Evolutionary conservation across 2,329 filamentous ascomycete genomes (phyloP), one percentile per base, ranked within the genome.

Genomic region (Verticillium klebahnii): DNA sequence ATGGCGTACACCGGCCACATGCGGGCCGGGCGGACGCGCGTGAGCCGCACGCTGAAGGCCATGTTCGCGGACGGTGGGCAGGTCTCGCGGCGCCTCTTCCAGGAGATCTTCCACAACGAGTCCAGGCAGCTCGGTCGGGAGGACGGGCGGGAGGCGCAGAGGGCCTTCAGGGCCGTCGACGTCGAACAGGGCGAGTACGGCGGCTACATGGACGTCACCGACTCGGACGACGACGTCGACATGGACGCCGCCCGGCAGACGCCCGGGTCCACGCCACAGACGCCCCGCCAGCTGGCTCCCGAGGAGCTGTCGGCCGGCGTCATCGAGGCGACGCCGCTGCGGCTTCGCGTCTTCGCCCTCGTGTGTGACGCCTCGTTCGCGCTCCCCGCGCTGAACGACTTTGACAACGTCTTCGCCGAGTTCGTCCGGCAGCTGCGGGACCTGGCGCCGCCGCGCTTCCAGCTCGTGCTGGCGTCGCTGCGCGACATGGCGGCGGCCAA

Each of bases 51-150:
- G 12, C 77, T 90, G 63, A 84, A 85, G 65, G 88, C 89, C 1
- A 78, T 93, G 6, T 83, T 92, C 60, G 87, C 89, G 0, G 86
- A 89, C 66, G 90, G 88, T 2, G 78, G 77, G 32, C 71, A 77
- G n/a, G 74, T 84, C 17, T 78, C 78, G 2, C 72, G 81, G 50
- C 81, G 78, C 1, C 78, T 84, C 8, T 92, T 87, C 68, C 79
- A 78, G 2, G 87, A 91, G 69, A 77, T 93, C 4, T 94, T 90
- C 75, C 79, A 82, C 25, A 84, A 85, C 59, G 91, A 93, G 73
- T 84, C 83, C 2, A 81, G 75, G 63, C 77, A 75, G 68, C 64
- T 78, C 68, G 69, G 67, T 56, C 76, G 75, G 59, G 69, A 73
- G 29, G 72, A 73, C 39, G 23, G n/a, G 11, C 19, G 82, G 77